Percentiles rank a stretch among this genome's conserved stretches.
Conservation (phyloP, 2,329 filamentous ascomycete genomes). For the Fusarium sp. region DNA sequence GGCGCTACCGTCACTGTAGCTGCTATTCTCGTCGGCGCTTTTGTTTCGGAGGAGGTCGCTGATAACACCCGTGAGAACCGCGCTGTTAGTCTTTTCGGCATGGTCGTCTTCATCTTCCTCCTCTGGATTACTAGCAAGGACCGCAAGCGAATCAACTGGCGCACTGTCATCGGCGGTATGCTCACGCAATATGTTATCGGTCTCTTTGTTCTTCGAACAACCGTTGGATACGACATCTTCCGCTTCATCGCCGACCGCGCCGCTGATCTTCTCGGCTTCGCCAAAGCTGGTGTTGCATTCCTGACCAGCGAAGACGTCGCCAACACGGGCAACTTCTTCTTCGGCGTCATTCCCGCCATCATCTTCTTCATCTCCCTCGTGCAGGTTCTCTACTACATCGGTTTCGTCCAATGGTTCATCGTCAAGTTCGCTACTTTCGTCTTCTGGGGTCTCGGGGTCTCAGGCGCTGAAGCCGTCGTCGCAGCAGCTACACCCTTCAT, state of each 20-base stretch:
- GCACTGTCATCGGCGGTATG: conserved; percentile 90
- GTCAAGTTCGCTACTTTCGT: conserved; percentile 89
- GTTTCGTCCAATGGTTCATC: conserved; percentile 89
- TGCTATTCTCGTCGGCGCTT: conserved; percentile 81
- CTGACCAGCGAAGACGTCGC: conserved; percentile 63
- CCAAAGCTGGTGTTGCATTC: conserved; percentile 78
- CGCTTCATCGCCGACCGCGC: conserved; percentile 84
- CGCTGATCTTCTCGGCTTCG: conserved; percentile 79
- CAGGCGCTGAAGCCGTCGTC: conserved; percentile 92
- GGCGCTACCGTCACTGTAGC: conserved; percentile 74
- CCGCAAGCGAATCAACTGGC: conserved; percentile 74
- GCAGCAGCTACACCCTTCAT: conserved; percentile 94
- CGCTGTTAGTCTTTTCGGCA: conserved; percentile 82
- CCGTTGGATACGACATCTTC: conserved; percentile 90
- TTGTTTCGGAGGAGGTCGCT: conserved; percentile 75
- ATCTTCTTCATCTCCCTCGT: conserved; percentile 97
- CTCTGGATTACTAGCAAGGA: conserved; percentile 80
- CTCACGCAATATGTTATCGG: conserved; percentile 88
- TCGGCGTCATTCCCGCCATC: conserved; percentile 86
- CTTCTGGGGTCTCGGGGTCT: conserved; percentile 89
- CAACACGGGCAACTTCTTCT: conserved; percentile 74
- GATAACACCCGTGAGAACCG: conserved; percentile 86
- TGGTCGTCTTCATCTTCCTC: conserved; percentile 74
- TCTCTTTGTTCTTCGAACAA: conserved; percentile 85
- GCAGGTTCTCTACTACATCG: conserved; percentile 84